Conservation (phyloP, 352 stramenopile species). For the Phytopythium litorale region DNA sequence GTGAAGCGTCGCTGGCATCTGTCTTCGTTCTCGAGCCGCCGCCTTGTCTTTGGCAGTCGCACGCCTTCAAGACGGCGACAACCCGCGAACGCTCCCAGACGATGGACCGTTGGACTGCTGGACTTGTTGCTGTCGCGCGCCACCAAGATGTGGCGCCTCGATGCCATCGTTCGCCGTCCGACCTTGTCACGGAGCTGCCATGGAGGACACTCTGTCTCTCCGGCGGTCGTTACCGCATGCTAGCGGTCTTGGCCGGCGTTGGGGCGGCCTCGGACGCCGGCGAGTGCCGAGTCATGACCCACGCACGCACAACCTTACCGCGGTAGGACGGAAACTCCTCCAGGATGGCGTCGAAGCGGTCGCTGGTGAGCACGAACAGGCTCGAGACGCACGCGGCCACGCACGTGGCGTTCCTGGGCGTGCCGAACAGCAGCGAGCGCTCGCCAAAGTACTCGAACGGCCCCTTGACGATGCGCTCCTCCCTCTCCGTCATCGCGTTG, state of each 20-base stretch:
- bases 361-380: slow-evolving; percentile 60
- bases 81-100: background rate
- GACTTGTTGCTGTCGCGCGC: background rate
- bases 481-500: slow-evolving; percentile 27
- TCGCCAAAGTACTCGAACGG: slow-evolving; percentile 79
- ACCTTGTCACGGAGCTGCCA: background rate
- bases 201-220: background rate
- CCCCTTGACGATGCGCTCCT: slow-evolving; percentile 67
- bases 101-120: background rate
- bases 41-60: background rate
- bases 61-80: background rate
- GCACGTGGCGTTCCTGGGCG: slow-evolving; percentile 61
- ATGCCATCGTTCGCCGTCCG: background rate
- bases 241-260: background rate
- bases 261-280: background rate
- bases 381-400: slow-evolving; percentile 66
- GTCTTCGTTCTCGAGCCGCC: too few species aligned
- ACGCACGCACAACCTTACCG: slow-evolving; percentile 49
- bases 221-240: background rate
- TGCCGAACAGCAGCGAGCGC: slow-evolving; percentile 67
- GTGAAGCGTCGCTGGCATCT: too few species aligned
- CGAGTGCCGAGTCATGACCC: slow-evolving; percentile 45
- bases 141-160: background rate
- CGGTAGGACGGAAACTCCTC: slow-evolving; percentile 65
- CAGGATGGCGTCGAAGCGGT: slow-evolving; percentile 62